A percentile compares a stretch with the other conserved stretches of the same genome.
These are phyloP conservation scores for Melocanna baccifera DNA, from an alignment of 176 grass and related monocot species.

Conservation along the genomic window DNA sequence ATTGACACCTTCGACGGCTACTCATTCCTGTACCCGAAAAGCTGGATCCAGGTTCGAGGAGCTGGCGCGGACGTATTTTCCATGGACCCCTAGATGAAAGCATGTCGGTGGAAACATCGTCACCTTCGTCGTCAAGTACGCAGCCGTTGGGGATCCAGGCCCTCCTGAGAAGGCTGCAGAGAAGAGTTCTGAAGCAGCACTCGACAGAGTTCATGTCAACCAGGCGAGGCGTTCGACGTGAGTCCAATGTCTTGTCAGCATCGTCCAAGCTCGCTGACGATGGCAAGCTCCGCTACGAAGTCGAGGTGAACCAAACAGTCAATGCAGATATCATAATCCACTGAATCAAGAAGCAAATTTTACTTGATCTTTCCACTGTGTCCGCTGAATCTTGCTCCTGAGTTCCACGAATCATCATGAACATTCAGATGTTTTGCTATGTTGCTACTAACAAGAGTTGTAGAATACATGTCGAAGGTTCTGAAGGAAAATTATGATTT, in stretches of 20 bases:
- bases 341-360: background rate
- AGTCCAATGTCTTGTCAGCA: constrained; percentile 74
- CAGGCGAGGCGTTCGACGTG: constrained; percentile 57
- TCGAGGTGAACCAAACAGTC: constrained; percentile 51
- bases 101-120: constrained; percentile 76
- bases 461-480: background rate
- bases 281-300: constrained; percentile 85
- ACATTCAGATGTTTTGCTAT: background rate
- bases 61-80: constrained; percentile 77
- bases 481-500: background rate
- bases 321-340: background rate
- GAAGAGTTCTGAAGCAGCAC: constrained; percentile 74
- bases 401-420: background rate
- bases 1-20: constrained; percentile 84
- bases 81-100: constrained; percentile 82
- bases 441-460: background rate
- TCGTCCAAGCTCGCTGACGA: constrained; percentile 63
- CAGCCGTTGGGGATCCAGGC: constrained; percentile 59
- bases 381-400: background rate
- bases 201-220: constrained; percentile 83
- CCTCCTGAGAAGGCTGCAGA: constrained; percentile 55
- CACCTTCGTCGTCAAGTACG: constrained; percentile 78
- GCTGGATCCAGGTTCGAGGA: constrained; percentile 79
- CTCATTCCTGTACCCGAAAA: constrained; percentile 66
- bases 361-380: background rate